phyloP scores from a whole-genome alignment of 75 land plant species.

The Larix kaempferi region DNA sequence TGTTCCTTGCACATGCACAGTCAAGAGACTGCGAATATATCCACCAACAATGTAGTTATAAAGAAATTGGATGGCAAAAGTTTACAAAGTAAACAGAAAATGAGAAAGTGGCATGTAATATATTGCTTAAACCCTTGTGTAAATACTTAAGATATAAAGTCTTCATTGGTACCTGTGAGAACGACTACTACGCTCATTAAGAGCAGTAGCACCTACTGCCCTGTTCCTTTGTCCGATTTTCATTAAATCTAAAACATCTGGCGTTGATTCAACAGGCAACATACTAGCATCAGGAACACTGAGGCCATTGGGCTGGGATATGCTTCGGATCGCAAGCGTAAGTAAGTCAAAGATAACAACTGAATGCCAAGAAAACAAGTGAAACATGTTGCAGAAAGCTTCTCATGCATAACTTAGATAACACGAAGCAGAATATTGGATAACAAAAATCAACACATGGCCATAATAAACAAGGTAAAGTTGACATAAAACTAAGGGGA shows the following conservation, averaged over 20 bases:
- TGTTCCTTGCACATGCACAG: constrained; percentile 91
- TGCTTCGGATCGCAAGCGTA: constrained; percentile 93
- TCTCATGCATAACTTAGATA: constrained; percentile 4
- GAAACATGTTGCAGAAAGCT: neutral
- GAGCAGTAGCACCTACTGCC: constrained; percentile 90
- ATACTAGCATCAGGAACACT: constrained; percentile 97
- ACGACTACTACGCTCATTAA: constrained; percentile 95
- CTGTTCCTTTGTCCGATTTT: constrained; percentile 82
- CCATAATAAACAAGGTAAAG: neutral
- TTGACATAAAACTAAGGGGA: neutral
- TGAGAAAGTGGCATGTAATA: neutral
- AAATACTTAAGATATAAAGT: neutral
- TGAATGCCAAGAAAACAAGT: neutral
- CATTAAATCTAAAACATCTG: constrained; percentile 93
- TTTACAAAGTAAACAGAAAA: neutral
- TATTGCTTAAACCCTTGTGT: neutral
- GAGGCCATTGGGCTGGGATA: constrained; percentile 86
- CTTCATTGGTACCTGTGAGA: constrained; percentile 78
- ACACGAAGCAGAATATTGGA: neutral
- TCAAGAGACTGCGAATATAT: constrained; percentile 65
- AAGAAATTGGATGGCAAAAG: neutral
- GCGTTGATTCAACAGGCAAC: constrained; percentile 81
- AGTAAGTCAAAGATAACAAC: constrained; percentile 52
- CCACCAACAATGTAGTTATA: neutral
- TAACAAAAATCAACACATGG: no score